Conservation (phyloP, 75 land plant genomes). For the Picea glauca region DNA sequence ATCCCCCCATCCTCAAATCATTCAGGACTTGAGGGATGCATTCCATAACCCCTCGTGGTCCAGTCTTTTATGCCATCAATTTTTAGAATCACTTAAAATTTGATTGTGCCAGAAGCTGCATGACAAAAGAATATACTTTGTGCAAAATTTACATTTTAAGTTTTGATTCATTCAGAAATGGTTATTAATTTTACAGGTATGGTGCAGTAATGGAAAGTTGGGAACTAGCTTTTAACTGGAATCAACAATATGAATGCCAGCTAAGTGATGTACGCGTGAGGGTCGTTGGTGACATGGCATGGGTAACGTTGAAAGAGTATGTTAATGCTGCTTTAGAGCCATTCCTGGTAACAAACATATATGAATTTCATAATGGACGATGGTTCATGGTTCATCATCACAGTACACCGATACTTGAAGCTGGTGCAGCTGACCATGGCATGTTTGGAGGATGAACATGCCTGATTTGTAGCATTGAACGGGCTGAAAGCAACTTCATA, state of each 20-base stretch:
- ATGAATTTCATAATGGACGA: slow-evolving; percentile 66
- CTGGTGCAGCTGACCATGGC: slow-evolving; percentile 24
- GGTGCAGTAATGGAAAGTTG: slow-evolving; percentile 75
- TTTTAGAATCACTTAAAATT: too few species aligned
- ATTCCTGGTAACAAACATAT: slow-evolving; percentile 69
- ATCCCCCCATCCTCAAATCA: too few species aligned
- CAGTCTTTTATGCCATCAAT: too few species aligned
- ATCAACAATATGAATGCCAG: slow-evolving; percentile 48
- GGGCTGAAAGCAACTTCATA: background rate
- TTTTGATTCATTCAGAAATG: slow-evolving; percentile 4
- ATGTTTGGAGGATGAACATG: slow-evolving; percentile 1
- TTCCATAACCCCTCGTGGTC: too few species aligned
- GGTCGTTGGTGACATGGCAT: slow-evolving; percentile 67
- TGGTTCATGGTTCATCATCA: slow-evolving; percentile 94
- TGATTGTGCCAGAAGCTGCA: background rate
- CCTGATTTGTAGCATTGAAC: background rate
- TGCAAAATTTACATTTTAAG: background rate
- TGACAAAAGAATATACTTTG: background rate
- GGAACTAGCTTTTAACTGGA: slow-evolving; percentile 68
- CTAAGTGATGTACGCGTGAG: slow-evolving; percentile 65
- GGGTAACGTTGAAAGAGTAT: slow-evolving; percentile 82
- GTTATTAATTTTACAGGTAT: slow-evolving; percentile 39
- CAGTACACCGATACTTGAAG: slow-evolving; percentile 34
- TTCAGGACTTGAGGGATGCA: too few species aligned
- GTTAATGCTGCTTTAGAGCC: slow-evolving; percentile 59